These are phyloP conservation scores for Alnus glutinosa DNA, from an alignment of 306 rosid species.

Conservation along the genomic window DNA sequence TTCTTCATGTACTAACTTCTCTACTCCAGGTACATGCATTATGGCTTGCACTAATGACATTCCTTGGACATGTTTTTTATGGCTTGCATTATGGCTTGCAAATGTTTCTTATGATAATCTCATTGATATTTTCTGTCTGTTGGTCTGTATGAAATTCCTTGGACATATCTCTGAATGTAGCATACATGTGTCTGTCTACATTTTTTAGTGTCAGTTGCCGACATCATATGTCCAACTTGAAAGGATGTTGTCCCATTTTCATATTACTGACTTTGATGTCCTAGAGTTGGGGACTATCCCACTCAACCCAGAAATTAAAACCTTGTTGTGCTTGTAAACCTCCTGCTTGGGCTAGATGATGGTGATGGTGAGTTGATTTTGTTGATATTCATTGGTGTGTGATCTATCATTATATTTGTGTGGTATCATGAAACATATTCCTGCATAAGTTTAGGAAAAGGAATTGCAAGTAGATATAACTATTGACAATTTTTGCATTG, in stretches of 20 bases:
- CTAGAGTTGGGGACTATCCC: background rate
- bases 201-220: background rate
- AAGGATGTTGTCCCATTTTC: background rate
- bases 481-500: no score
- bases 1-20: background rate
- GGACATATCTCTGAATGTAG: background rate
- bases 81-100: slow-evolving; percentile 53
- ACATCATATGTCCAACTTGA: background rate
- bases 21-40: background rate
- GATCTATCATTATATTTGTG: no score
- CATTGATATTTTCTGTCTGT: background rate
- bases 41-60: slow-evolving; percentile 8
- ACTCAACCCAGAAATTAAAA: background rate
- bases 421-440: no score
- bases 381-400: no score
- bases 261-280: background rate
- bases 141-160: background rate
- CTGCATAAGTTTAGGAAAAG: no score
- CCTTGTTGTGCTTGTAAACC: background rate
- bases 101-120: slow-evolving; percentile 9
- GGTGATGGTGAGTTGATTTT: no score
- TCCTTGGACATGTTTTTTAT: slow-evolving; percentile 81
- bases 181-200: background rate
- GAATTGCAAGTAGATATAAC: no score
- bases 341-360: no score